phyloP scores from a whole-genome alignment of 805 yeast genomes.

The Kluyveromyces starmeri region DNA sequence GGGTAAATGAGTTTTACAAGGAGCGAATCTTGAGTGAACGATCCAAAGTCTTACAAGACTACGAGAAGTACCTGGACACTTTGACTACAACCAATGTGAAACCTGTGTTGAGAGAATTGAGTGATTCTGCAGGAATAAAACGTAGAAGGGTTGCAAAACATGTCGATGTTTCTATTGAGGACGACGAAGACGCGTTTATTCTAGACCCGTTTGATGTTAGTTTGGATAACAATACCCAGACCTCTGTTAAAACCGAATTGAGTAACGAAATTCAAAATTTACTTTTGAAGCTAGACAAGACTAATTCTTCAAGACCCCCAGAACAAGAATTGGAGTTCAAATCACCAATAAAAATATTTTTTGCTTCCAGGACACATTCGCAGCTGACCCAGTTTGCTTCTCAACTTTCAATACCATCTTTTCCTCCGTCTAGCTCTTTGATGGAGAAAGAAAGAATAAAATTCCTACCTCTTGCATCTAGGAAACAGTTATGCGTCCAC shows the following conservation, averaged over 20 bases:
- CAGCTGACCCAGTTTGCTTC: slow-evolving; percentile 74
- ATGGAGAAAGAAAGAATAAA: slow-evolving; percentile 45
- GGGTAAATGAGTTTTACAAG: slow-evolving; percentile 45
- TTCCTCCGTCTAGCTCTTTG: slow-evolving; percentile 49
- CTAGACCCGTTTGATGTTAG: slow-evolving; percentile 17
- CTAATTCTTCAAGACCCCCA: slow-evolving; percentile 14
- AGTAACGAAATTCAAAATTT: slow-evolving; percentile 41
- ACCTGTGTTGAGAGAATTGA: slow-evolving; percentile 5
- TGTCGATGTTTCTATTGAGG: slow-evolving; percentile 25
- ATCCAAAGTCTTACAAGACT: slow-evolving; percentile 21
- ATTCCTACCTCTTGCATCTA: slow-evolving; percentile 67
- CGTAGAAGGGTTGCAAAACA: slow-evolving; percentile 15
- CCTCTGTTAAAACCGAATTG: slow-evolving; percentile 26
- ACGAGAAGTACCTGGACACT: slow-evolving; percentile 30
- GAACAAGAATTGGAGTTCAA: slow-evolving; percentile 13
- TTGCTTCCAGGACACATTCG: slow-evolving; percentile 85
- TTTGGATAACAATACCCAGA: slow-evolving; percentile 14
- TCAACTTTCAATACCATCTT: slow-evolving; percentile 54
- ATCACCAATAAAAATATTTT: slow-evolving; percentile 45
- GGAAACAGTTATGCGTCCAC: slow-evolving; percentile 78
- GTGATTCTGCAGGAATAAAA: slow-evolving; percentile 6
- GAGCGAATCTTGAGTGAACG: slow-evolving; percentile 21
- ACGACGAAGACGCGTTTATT: slow-evolving; percentile 13
- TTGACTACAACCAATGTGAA: slow-evolving; percentile 10
- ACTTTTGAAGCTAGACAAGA: slow-evolving; percentile 33